These are phyloP conservation scores for Silene conica DNA, from an alignment of 148 eudicot genomes.

Conservation along the genomic window DNA sequence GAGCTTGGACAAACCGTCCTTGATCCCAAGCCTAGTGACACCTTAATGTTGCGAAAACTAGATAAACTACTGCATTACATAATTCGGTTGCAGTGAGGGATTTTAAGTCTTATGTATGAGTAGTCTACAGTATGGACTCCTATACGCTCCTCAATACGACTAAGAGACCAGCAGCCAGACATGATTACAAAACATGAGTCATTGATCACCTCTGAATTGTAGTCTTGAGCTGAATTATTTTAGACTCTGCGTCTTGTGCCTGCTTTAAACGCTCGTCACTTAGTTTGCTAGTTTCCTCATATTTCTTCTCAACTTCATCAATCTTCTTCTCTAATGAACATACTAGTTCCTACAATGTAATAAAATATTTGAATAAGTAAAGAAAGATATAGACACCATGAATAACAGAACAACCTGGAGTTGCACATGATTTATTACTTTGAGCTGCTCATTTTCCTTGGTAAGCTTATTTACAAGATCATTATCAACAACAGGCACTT, in stretches of 20 bases:
- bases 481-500: constrained; percentile 43
- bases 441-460: constrained; percentile 66
- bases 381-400: not conserved
- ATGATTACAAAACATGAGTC: not conserved
- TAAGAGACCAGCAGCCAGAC: not conserved
- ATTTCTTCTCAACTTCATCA: constrained; percentile 35
- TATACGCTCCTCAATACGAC: not conserved
- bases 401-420: not conserved
- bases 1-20: not conserved
- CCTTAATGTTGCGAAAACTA: not conserved
- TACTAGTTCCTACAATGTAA: constrained; percentile 9
- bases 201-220: constrained; percentile 54
- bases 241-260: constrained; percentile 71
- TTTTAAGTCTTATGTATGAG: not conserved
- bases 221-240: constrained; percentile 73
- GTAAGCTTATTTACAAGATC: constrained; percentile 49
- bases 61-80: not conserved
- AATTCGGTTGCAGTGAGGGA: not conserved
- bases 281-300: constrained; percentile 33
- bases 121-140: not conserved
- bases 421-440: constrained; percentile 37
- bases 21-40: not conserved
- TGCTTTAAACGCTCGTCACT: constrained; percentile 77
- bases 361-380: not conserved
- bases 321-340: constrained; percentile 14